phyloP scores from a whole-genome alignment of 148 eudicot species.

The Vaccinium corymbosum region DNA sequence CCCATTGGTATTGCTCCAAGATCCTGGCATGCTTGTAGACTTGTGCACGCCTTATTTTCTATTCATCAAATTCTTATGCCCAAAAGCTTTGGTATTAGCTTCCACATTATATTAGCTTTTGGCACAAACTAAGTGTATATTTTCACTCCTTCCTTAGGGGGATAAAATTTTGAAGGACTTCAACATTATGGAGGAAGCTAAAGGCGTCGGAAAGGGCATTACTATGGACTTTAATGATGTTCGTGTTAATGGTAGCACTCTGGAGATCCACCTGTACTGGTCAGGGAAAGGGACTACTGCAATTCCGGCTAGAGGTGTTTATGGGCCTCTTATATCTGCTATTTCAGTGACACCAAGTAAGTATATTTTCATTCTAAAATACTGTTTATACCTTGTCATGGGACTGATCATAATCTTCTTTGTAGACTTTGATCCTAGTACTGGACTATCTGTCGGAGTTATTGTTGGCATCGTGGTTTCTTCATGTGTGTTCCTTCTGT shows the following conservation, averaged over 20 bases:
- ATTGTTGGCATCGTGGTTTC: conserved; percentile 57
- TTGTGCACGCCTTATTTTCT: not conserved
- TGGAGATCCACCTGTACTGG: conserved; percentile 83
- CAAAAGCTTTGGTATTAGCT: too few relatives aligned
- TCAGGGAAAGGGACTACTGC: conserved; percentile 78
- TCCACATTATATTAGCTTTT: not conserved
- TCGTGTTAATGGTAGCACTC: conserved; percentile 54
- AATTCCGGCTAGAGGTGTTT: conserved; percentile 61
- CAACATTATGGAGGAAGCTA: conserved; percentile 56
- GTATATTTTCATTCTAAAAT: conserved; percentile 17
- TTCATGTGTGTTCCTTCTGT: conserved; percentile 33
- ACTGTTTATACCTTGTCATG: not conserved
- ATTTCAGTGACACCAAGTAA: conserved; percentile 84
- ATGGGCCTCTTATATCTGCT: conserved; percentile 92
- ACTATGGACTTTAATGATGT: conserved; percentile 36
- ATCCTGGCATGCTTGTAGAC: not conserved
- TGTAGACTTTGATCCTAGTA: conserved; percentile 47
- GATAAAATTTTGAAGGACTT: conserved; percentile 47
- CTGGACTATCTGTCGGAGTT: conserved; percentile 60
- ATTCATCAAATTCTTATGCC: not conserved
- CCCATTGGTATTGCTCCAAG: not conserved
- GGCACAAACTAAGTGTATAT: not conserved
- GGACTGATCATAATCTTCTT: conserved; percentile 9
- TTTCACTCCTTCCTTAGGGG: conserved; percentile 41
- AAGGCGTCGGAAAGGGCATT: conserved; percentile 53